A percentile compares a stretch with the other conserved stretches of the same genome.
phyloP scores from a whole-genome alignment of 2,329 filamentous ascomycete species.

The Hypocreales sp. region DNA sequence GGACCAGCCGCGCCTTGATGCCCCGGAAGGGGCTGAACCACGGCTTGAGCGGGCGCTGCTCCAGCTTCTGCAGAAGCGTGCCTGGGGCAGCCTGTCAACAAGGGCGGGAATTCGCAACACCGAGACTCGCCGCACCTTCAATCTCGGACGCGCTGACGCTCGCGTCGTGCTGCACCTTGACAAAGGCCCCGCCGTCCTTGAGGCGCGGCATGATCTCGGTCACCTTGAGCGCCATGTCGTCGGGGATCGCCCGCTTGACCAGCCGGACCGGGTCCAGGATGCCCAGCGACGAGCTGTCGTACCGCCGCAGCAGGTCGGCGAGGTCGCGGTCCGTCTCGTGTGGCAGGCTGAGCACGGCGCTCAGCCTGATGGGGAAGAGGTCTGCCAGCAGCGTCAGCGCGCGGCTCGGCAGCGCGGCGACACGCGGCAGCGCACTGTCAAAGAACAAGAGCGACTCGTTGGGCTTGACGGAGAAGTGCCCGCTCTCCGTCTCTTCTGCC shows the following conservation, averaged over 20 bases:
- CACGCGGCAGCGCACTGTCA: constrained; percentile 46
- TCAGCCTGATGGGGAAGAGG: constrained; percentile 67
- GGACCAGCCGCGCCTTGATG: constrained; percentile 58
- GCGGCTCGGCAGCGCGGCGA: not conserved
- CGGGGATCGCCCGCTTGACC: constrained; percentile 47
- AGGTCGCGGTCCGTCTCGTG: constrained; percentile 35
- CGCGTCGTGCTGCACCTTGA: constrained; percentile 55
- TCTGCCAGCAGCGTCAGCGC: constrained; percentile 30
- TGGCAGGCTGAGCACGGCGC: constrained; percentile 26
- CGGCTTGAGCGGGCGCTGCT: constrained; percentile 58
- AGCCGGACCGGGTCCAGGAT: constrained; percentile 35
- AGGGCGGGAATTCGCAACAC: no score
- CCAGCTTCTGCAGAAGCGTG: constrained; percentile 45
- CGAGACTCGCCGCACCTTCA: constrained; percentile 25
- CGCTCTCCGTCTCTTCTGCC: constrained; percentile 47
- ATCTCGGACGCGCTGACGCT: constrained; percentile 23
- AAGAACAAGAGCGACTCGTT: constrained; percentile 83
- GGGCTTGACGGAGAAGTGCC: constrained; percentile 62
- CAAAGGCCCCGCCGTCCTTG: constrained; percentile 85
- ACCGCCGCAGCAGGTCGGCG: constrained; percentile 32
- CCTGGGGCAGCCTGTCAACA: no score
- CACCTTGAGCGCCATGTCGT: constrained; percentile 48
- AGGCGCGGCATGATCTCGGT: constrained; percentile 71
- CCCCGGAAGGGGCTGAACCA: constrained; percentile 77
- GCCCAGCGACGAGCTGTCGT: constrained; percentile 33